phyloP scores from a whole-genome alignment of 1,284 basidiomycete genomes.

The Cryptococcus neoformans region DNA sequence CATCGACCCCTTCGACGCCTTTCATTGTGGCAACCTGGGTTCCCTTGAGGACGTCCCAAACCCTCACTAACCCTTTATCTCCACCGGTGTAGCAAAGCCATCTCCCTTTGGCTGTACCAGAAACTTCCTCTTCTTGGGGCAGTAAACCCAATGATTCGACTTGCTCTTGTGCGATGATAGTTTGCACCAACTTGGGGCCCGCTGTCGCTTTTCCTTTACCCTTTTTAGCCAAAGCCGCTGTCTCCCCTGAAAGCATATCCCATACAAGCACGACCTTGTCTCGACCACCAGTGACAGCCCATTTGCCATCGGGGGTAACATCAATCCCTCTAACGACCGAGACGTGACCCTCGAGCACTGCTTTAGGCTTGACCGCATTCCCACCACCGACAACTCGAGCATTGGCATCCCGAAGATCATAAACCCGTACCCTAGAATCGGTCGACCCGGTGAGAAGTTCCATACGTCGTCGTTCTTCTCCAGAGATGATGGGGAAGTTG shows the following conservation, averaged over 20 bases:
- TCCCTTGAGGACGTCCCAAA: slow-evolving; percentile 77
- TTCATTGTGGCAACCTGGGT: slow-evolving; percentile 60
- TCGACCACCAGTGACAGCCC: slow-evolving; percentile 81
- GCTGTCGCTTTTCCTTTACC: slow-evolving; percentile 57
- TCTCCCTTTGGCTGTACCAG: slow-evolving; percentile 33
- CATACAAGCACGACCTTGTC: slow-evolving; percentile 89
- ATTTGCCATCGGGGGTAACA: slow-evolving; percentile 76
- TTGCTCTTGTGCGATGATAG: slow-evolving; percentile 80
- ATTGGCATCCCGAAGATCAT: slow-evolving; percentile 68
- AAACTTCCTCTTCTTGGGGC: slow-evolving; percentile 51
- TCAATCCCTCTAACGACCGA: slow-evolving; percentile 85
- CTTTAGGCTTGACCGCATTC: slow-evolving; percentile 64
- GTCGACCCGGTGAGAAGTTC: slow-evolving; percentile 84
- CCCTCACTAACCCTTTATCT: slow-evolving; percentile 73
- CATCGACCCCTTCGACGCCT: slow-evolving; percentile 52
- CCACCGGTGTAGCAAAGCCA: slow-evolving; percentile 82
- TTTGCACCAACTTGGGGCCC: slow-evolving; percentile 66
- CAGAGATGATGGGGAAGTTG: slow-evolving; percentile 56
- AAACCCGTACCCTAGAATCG: slow-evolving; percentile 84
- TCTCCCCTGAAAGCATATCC: slow-evolving; percentile 57
- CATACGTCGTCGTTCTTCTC: slow-evolving; percentile 54
- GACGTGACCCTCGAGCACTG: slow-evolving; percentile 83
- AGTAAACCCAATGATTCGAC: slow-evolving; percentile 74
- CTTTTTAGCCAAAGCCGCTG: slow-evolving; percentile 34
- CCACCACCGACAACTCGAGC: slow-evolving; percentile 53